Conservation (phyloP, 306 rosid genomes). For the Hippophae gyantsensis region DNA sequence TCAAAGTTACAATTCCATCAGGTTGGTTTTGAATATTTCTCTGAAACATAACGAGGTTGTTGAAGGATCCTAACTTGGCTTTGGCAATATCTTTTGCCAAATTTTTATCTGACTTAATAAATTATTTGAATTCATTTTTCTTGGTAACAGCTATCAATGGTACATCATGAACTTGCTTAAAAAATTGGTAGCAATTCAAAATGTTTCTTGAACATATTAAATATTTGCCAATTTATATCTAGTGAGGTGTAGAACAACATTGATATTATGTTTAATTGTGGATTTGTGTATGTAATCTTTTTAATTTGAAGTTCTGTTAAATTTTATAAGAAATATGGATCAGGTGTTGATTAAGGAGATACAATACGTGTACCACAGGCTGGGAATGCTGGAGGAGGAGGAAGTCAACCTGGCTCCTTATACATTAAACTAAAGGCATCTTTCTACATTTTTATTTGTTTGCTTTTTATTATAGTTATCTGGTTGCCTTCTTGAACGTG, state of each 20-base stretch:
- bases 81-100: neutral
- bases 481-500: conserved; percentile 1
- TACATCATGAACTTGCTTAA: neutral
- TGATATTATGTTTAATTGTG: neutral
- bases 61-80: neutral
- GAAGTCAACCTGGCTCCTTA: conserved; percentile 66
- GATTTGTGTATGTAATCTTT: neutral
- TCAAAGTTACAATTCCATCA: conserved; percentile 80
- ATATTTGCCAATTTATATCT: neutral
- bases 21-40: conserved; percentile 45
- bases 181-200: neutral
- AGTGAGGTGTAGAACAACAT: neutral
- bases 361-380: conserved; percentile 90
- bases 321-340: conserved; percentile 19
- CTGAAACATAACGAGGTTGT: conserved; percentile 9
- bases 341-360: conserved; percentile 91
- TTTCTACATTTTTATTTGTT: neutral
- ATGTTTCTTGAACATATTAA: neutral
- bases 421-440: conserved; percentile 69
- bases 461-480: neutral
- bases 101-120: neutral
- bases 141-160: neutral
- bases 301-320: conserved; percentile 6
- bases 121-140: neutral
- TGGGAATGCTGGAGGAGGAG: conserved; percentile 66